Percentiles rank a stretch among this genome's conserved stretches.
phyloP scores from a whole-genome alignment of 306 rosid species.

The Morella rubra region DNA sequence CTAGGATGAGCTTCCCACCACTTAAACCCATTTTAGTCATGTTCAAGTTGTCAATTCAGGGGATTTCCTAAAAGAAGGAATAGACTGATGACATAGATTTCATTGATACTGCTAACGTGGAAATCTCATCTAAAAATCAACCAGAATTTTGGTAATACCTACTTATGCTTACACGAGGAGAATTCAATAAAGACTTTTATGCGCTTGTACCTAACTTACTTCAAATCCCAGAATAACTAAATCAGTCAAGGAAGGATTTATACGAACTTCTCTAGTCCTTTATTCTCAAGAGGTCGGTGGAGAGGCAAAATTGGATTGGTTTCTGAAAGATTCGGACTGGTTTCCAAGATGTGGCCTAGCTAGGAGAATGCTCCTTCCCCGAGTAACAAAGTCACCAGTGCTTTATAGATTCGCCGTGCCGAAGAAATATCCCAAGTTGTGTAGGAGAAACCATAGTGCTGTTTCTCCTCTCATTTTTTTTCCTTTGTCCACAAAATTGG shows the following conservation, averaged over 20 bases:
- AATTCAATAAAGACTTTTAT: no score
- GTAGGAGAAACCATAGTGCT: neutral
- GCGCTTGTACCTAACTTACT: no score
- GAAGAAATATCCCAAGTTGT: neutral
- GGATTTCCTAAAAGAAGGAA: no score
- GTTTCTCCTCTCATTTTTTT: constrained; percentile 1
- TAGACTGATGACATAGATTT: no score
- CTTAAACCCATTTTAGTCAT: no score
- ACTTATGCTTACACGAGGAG: no score
- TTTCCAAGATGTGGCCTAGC: neutral
- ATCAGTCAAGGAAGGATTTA: neutral
- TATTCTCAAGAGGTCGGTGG: neutral
- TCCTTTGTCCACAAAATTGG: neutral
- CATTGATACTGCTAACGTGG: no score
- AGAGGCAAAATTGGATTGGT: neutral
- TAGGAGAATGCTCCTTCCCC: neutral
- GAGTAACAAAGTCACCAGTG: constrained; percentile 1
- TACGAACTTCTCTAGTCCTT: neutral
- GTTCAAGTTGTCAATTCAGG: no score
- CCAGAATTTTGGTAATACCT: no score
- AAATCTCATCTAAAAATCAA: no score
- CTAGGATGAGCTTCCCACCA: no score
- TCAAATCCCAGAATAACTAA: neutral
- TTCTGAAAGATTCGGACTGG: neutral
- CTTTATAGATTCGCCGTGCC: neutral